Conservation (phyloP, 2,329 filamentous ascomycete genomes). For the Neopestalotiopsis sp. region DNA sequence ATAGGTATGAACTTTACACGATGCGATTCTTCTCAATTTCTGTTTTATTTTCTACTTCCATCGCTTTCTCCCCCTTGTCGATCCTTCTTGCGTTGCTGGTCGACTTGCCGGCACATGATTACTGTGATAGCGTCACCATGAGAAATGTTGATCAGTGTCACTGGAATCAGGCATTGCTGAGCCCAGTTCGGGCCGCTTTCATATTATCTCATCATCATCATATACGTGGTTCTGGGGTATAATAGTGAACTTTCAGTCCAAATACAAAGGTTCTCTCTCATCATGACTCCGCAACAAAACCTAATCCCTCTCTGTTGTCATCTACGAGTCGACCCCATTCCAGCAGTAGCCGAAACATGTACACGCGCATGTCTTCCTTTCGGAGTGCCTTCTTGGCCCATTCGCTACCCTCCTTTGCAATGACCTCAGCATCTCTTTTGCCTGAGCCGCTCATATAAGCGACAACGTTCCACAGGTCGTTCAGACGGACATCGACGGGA, state of each 20-base stretch:
- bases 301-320: slow-evolving; percentile 42
- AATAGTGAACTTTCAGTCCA: too few species aligned
- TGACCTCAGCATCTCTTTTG: slow-evolving; percentile 46
- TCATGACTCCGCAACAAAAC: slow-evolving; percentile 28
- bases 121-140: too few species aligned
- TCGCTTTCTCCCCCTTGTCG: too few species aligned
- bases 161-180: too few species aligned
- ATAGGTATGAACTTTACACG: neutral
- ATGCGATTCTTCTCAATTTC: too few species aligned
- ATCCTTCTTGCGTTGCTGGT: too few species aligned
- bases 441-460: slow-evolving; percentile 33
- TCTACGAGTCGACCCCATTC: slow-evolving; percentile 51
- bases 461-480: slow-evolving; percentile 32
- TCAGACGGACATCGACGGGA: slow-evolving; percentile 55
- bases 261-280: neutral
- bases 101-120: too few species aligned
- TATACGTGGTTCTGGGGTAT: too few species aligned
- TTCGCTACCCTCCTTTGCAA: slow-evolving; percentile 56
- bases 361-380: slow-evolving; percentile 63
- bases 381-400: slow-evolving; percentile 61
- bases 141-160: too few species aligned
- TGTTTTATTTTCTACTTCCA: too few species aligned
- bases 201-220: too few species aligned
- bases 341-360: slow-evolving; percentile 58
- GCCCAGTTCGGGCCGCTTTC: too few species aligned